Evolutionary conservation across 257 asterid genomes (phyloP).

Genomic region (Cordia subcordata): DNA sequence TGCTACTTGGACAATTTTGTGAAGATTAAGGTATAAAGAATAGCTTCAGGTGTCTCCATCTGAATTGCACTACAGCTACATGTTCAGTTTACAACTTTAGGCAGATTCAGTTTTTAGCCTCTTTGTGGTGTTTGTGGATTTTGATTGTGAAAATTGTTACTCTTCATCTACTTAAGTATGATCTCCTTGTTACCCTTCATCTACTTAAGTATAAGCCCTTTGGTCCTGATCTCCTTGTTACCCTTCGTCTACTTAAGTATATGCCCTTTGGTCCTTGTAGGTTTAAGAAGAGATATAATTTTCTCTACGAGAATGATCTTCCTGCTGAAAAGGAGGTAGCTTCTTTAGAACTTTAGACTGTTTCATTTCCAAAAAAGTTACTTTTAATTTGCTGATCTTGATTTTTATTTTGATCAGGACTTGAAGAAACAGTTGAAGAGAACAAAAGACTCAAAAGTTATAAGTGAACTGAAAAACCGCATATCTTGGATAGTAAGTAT

Average conservation of each 20-base stretch:
- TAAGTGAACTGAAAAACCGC: constrained; percentile 44
- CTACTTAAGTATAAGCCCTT: too few relatives aligned
- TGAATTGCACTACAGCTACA: too few relatives aligned
- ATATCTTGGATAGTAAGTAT: constrained; percentile 57
- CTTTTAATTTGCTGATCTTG: neutral
- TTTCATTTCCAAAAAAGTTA: constrained; percentile 6
- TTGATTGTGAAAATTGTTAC: too few relatives aligned
- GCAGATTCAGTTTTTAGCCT: too few relatives aligned
- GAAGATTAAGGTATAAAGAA: too few relatives aligned
- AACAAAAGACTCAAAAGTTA: constrained; percentile 50
- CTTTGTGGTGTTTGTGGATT: too few relatives aligned
- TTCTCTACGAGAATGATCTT: constrained; percentile 64
- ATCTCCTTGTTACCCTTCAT: too few relatives aligned
- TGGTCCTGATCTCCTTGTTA: too few relatives aligned
- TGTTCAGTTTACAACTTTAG: too few relatives aligned
- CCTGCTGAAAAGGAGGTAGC: constrained; percentile 85
- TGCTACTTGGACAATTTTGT: too few relatives aligned
- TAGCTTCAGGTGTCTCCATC: too few relatives aligned
- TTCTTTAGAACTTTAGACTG: constrained; percentile 1
- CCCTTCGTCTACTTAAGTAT: neutral
- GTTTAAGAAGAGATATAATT: constrained; percentile 85
- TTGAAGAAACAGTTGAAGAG: constrained; percentile 67
- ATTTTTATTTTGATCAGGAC: constrained; percentile 38
- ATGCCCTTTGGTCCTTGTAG: constrained; percentile 32
- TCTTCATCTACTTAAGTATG: too few relatives aligned